These are phyloP conservation scores for Hagleromyces aurorensis DNA, from an alignment of 805 yeast species.

Conservation along the genomic window DNA sequence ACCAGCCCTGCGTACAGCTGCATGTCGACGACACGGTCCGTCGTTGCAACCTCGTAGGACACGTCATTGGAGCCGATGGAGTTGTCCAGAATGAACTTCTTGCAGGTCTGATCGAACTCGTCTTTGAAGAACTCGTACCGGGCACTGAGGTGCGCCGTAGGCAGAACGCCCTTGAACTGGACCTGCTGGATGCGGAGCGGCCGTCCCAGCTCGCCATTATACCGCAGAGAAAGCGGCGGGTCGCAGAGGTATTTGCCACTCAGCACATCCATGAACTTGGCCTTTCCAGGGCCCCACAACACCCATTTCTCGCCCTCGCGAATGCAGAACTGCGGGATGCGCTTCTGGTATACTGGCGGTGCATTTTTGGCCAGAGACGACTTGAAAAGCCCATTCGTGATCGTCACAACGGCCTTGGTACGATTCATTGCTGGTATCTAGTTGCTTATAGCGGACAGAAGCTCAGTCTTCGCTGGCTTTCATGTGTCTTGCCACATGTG, in stretches of 20 bases:
- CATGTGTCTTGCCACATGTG: too few species aligned
- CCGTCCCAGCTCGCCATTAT: slow-evolving; percentile 7
- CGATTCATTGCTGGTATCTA: too few species aligned
- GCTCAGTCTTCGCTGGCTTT: too few species aligned
- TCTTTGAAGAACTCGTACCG: slow-evolving; percentile 85
- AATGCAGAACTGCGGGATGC: slow-evolving; percentile 18
- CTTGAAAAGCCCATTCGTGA: slow-evolving; percentile 32
- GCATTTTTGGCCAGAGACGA: slow-evolving; percentile 32
- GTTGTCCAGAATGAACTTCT: slow-evolving; percentile 49
- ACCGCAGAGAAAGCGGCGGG: slow-evolving; percentile 21
- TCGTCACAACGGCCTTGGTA: slow-evolving; percentile 15
- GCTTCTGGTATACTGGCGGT: slow-evolving; percentile 20
- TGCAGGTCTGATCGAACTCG: slow-evolving; percentile 67
- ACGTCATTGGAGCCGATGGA: slow-evolving; percentile 36
- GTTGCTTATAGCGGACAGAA: too few species aligned
- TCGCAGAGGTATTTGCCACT: slow-evolving; percentile 22
- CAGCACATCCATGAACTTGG: slow-evolving; percentile 21
- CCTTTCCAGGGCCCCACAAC: slow-evolving; percentile 31
- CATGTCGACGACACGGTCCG: slow-evolving; percentile 27
- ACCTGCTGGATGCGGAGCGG: slow-evolving; percentile 25
- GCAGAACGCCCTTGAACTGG: slow-evolving; percentile 40
- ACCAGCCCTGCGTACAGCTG: slow-evolving; percentile 38
- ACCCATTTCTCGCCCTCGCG: slow-evolving; percentile 36
- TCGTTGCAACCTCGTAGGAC: slow-evolving; percentile 30
- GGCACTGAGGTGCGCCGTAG: slow-evolving; percentile 74